Conservation (phyloP, 441 rosid species). For the Croton setiger region DNA sequence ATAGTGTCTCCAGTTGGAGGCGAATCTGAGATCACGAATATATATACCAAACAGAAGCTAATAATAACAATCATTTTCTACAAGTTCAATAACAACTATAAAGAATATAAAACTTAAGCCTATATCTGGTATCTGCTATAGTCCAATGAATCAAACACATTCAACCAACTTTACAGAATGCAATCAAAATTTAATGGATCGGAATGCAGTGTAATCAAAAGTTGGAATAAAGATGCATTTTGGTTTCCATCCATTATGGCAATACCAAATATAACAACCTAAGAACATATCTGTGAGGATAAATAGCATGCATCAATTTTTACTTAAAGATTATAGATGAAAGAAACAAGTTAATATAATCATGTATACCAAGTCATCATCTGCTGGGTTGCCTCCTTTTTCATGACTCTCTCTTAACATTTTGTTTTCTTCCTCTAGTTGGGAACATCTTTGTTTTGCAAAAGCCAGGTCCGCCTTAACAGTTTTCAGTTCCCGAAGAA, state of each 20-base stretch:
- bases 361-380: constrained; percentile 77
- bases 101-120: background rate
- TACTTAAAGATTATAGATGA: background rate
- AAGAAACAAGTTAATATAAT: background rate
- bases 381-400: constrained; percentile 73
- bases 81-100: background rate
- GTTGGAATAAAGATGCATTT: too few relatives aligned
- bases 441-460: constrained; percentile 80
- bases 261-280: background rate
- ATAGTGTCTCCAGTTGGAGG: constrained; percentile 82
- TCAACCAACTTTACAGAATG: too few relatives aligned
- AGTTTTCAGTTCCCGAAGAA: constrained; percentile 89
- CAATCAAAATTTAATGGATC: too few relatives aligned
- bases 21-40: constrained; percentile 54
- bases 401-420: constrained; percentile 78
- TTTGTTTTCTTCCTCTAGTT: constrained; percentile 89
- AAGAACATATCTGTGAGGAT: background rate
- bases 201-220: too few relatives aligned
- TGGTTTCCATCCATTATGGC: too few relatives aligned
- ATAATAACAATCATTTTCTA: background rate
- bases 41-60: background rate
- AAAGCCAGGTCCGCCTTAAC: constrained; percentile 95
- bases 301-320: background rate
- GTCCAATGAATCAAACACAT: too few relatives aligned
- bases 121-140: too few relatives aligned